Percentiles rank a stretch among this genome's conserved stretches.
Evolutionary conservation across 257 asterid species (phyloP).

Genomic region (Pogostemon cablin): DNA sequence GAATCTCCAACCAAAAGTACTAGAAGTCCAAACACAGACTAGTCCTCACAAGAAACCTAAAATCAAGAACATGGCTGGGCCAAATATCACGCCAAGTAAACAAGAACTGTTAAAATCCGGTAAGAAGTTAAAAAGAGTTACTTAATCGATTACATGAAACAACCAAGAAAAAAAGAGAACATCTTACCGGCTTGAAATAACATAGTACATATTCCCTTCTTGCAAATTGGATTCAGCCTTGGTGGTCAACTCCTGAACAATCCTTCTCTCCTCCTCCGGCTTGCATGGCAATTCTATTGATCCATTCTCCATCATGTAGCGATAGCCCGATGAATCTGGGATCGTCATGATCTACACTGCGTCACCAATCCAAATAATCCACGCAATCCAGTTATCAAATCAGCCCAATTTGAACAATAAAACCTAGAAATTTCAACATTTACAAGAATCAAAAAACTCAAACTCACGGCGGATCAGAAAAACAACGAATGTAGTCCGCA

Average conservation of each 20-base stretch:
- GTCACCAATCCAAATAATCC: constrained; percentile 29
- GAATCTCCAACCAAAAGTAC: constrained; percentile 1
- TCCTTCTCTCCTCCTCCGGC: constrained; percentile 82
- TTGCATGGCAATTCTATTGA: constrained; percentile 78
- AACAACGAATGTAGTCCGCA: constrained; percentile 19
- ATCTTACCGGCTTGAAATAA: constrained; percentile 63
- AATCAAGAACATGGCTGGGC: neutral
- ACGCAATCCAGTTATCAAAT: constrained; percentile 21
- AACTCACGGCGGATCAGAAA: constrained; percentile 41
- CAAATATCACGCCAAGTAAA: neutral
- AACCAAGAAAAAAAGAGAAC: constrained; percentile 13
- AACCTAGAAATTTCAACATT: neutral
- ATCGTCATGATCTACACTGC: constrained; percentile 72
- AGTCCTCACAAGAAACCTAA: neutral
- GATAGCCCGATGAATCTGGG: constrained; percentile 65
- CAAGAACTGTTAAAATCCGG: neutral
- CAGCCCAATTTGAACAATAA: constrained; percentile 22
- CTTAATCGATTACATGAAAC: constrained; percentile 8
- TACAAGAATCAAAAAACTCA: constrained; percentile 8
- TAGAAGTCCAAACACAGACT: neutral
- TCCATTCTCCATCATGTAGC: constrained; percentile 76
- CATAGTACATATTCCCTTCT: constrained; percentile 74
- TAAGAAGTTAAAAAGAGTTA: neutral
- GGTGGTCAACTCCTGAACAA: constrained; percentile 57
- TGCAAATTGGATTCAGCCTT: constrained; percentile 77